Percentiles rank a stretch among this genome's conserved stretches.
Conservation (phyloP, 495 filamentous ascomycete species). For the Jackrogersella minutella region DNA sequence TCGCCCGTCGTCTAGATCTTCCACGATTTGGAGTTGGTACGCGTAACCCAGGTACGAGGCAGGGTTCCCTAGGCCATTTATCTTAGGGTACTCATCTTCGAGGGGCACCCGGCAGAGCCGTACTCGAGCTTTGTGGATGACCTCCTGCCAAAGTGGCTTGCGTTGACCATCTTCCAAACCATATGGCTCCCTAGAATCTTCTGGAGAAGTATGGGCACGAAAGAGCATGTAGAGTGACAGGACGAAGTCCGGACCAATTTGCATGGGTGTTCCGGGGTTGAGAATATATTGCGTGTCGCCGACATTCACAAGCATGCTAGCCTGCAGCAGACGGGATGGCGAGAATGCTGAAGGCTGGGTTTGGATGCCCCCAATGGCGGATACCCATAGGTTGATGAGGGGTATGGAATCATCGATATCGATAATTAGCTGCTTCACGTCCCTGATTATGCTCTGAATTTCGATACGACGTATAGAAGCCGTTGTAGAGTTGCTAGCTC, state of each 20-base stretch:
- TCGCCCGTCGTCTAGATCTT: constrained; percentile 92
- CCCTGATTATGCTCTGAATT: constrained; percentile 72
- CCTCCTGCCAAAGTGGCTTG: constrained; percentile 94
- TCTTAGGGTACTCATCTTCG: constrained; percentile 41
- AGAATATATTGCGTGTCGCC: constrained; percentile 85
- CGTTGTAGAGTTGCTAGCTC: constrained; percentile 53
- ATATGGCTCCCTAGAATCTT: constrained; percentile 52
- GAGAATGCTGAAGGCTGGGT: constrained; percentile 57
- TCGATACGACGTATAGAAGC: constrained; percentile 58
- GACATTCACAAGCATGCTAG: constrained; percentile 88
- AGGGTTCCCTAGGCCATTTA: constrained; percentile 33
- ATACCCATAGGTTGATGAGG: constrained; percentile 92
- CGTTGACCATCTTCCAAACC: constrained; percentile 60
- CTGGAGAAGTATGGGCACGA: constrained; percentile 66
- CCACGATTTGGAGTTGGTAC: constrained; percentile 88
- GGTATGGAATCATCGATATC: constrained; percentile 94
- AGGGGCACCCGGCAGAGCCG: constrained; percentile 69
- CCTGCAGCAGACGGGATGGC: constrained; percentile 89
- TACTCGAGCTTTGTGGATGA: constrained; percentile 91
- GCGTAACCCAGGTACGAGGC: constrained; percentile 63
- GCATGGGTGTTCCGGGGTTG: constrained; percentile 69
- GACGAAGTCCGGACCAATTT: constrained; percentile 88
- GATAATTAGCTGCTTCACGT: constrained; percentile 76
- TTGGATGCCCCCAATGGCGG: constrained; percentile 85
- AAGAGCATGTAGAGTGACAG: constrained; percentile 98